Percentiles rank a stretch among this genome's conserved stretches.
phyloP scores from a whole-genome alignment of 495 filamentous ascomycete species.

The Podospora sp. region DNA sequence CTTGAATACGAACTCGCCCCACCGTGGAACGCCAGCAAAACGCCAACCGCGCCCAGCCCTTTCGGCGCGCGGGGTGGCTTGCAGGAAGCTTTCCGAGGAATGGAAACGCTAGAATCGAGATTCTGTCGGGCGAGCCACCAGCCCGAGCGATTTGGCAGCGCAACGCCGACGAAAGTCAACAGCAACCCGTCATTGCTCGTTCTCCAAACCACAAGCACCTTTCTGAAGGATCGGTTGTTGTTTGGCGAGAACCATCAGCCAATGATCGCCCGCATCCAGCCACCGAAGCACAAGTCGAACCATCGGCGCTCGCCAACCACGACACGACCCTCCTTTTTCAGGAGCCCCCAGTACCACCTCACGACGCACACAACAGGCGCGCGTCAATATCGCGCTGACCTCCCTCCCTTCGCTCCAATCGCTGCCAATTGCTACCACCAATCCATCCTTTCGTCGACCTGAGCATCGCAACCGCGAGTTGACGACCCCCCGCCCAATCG shows the following conservation, averaged over 20 bases:
- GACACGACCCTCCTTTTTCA: background rate
- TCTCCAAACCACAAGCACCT: background rate
- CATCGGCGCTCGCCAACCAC: background rate
- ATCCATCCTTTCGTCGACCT: background rate
- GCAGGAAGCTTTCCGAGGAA: background rate
- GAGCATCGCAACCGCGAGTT: background rate
- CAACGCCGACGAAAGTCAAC: background rate
- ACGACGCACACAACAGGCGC: conserved; percentile 6
- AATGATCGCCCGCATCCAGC: background rate
- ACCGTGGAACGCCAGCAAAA: conserved; percentile 2
- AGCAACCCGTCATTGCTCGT: background rate
- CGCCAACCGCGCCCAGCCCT: background rate
- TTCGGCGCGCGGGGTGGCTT: background rate
- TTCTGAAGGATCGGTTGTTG: background rate
- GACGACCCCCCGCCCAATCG: background rate
- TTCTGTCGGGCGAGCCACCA: background rate
- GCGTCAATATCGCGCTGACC: conserved; percentile 16
- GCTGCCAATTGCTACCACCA: background rate
- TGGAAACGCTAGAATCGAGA: conserved; percentile 5
- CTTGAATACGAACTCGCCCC: background rate
- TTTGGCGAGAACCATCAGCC: background rate
- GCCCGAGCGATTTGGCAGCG: background rate
- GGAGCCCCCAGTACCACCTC: background rate
- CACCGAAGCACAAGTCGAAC: background rate
- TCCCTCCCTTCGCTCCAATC: conserved; percentile 4